Evolutionary conservation across 495 filamentous ascomycete genomes (phyloP).

Genomic region (Hamigera avellanea): DNA sequence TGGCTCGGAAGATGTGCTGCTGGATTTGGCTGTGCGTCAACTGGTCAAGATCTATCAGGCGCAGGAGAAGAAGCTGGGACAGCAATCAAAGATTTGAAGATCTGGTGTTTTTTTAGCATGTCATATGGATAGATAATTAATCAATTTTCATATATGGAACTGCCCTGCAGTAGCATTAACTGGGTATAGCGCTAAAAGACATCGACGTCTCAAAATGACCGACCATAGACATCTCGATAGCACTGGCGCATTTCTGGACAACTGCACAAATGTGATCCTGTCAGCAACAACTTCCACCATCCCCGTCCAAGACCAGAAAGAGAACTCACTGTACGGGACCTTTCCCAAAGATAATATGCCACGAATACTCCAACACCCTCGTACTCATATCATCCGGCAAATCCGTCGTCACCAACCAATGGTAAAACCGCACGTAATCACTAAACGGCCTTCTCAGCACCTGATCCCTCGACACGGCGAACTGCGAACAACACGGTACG

Average conservation of each 20-base stretch:
- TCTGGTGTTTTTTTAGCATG: too few relatives aligned
- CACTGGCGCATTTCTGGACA: slow-evolving; percentile 21
- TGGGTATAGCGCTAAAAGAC: too few relatives aligned
- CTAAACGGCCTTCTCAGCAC: slow-evolving; percentile 34
- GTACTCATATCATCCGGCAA: slow-evolving; percentile 47
- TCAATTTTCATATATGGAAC: too few relatives aligned
- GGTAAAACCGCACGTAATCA: slow-evolving; percentile 42
- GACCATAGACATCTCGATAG: slow-evolving; percentile 19
- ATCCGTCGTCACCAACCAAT: slow-evolving; percentile 50
- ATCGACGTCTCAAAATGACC: neutral
- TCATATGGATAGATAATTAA: too few relatives aligned
- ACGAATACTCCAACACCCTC: slow-evolving; percentile 58
- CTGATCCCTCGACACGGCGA: slow-evolving; percentile 46
- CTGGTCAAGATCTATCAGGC: slow-evolving; percentile 59
- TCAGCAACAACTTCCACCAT: slow-evolving; percentile 5
- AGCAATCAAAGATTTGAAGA: slow-evolving; percentile 24
- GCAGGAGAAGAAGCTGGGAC: slow-evolving; percentile 44
- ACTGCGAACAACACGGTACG: slow-evolving; percentile 57
- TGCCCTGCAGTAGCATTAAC: too few relatives aligned
- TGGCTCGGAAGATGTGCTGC: slow-evolving; percentile 64
- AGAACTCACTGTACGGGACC: slow-evolving; percentile 24
- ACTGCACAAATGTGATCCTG: slow-evolving; percentile 9
- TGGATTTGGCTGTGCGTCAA: slow-evolving; percentile 60
- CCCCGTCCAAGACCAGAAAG: neutral
- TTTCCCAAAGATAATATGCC: slow-evolving; percentile 54